Percentiles rank a stretch among this genome's conserved stretches.
These are phyloP conservation scores for Spiraea crenata DNA, from an alignment of 331 rosid genomes.

Conservation along the genomic window DNA sequence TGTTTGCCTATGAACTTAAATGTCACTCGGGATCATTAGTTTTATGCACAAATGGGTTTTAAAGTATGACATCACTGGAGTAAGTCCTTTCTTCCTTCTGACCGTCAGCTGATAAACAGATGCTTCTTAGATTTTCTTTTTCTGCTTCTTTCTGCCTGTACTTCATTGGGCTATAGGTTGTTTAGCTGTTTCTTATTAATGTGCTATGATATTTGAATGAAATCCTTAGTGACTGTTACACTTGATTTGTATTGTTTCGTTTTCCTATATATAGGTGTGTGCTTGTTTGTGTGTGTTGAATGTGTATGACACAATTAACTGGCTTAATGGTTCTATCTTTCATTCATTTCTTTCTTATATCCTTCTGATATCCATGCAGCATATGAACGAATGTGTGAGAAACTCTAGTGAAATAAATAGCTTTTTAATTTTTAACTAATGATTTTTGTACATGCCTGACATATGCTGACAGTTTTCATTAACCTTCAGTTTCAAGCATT, in stretches of 20 bases:
- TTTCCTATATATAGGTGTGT: background rate
- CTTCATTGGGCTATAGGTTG: background rate
- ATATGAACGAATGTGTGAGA: background rate
- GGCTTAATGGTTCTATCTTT: background rate
- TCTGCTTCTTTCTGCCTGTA: background rate
- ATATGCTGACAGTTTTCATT: slow-evolving; percentile 25
- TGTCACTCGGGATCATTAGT: background rate
- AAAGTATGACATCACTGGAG: background rate
- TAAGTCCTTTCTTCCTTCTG: background rate
- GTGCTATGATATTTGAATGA: background rate
- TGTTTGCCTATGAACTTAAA: background rate
- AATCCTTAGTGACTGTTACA: too few species aligned
- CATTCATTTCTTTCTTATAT: background rate
- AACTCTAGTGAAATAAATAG: background rate
- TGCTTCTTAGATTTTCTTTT: background rate
- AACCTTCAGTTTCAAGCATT: slow-evolving; percentile 89
- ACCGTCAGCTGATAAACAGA: background rate
- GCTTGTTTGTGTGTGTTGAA: too few species aligned
- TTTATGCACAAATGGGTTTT: background rate
- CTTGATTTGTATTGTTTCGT: background rate
- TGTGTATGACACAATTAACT: too few species aligned
- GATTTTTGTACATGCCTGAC: background rate
- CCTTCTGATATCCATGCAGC: background rate
- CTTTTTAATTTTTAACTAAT: background rate
- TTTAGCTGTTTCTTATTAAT: background rate